Percentiles rank a stretch among this genome's conserved stretches.
Evolutionary conservation across 176 grass and related monocot genomes (phyloP).

Genomic region (Paspalum vaginatum): DNA sequence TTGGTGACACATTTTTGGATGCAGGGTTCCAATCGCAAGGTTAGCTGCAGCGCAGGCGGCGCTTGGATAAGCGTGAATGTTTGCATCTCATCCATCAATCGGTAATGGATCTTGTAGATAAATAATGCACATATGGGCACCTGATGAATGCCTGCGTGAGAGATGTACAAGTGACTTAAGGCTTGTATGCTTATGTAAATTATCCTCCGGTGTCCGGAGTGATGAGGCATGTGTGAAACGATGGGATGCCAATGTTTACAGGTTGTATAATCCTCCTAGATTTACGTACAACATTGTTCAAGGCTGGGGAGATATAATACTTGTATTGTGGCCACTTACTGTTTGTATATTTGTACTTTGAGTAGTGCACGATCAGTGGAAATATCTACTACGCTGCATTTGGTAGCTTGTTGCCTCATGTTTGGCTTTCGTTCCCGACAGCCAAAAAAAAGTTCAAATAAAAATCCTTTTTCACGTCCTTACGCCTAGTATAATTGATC

Average conservation of each 20-base stretch:
- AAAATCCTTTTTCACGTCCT: too few relatives aligned
- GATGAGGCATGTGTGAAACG: neutral
- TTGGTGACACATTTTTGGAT: slow-evolving; percentile 25
- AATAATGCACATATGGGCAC: slow-evolving; percentile 36
- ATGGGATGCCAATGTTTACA: neutral
- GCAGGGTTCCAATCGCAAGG: slow-evolving; percentile 79
- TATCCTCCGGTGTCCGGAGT: neutral
- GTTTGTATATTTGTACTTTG: neutral
- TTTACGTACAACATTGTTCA: too few relatives aligned
- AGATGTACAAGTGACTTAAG: neutral
- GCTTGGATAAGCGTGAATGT: slow-evolving; percentile 20
- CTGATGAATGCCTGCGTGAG: neutral
- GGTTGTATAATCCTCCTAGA: neutral
- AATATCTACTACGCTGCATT: neutral
- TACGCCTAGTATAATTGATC: too few relatives aligned
- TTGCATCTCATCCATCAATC: neutral
- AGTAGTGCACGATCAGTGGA: neutral
- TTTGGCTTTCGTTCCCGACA: too few relatives aligned
- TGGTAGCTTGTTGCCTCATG: neutral
- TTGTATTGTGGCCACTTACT: neutral
- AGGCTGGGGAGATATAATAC: neutral
- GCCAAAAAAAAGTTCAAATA: too few relatives aligned
- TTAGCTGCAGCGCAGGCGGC: slow-evolving; percentile 77
- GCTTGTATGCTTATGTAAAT: neutral
- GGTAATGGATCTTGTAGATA: slow-evolving; percentile 27